A percentile compares a stretch with the other conserved stretches of the same genome.
Conservation (phyloP, 2,329 filamentous ascomycete species). For the Sclerotinia spermophila region DNA sequence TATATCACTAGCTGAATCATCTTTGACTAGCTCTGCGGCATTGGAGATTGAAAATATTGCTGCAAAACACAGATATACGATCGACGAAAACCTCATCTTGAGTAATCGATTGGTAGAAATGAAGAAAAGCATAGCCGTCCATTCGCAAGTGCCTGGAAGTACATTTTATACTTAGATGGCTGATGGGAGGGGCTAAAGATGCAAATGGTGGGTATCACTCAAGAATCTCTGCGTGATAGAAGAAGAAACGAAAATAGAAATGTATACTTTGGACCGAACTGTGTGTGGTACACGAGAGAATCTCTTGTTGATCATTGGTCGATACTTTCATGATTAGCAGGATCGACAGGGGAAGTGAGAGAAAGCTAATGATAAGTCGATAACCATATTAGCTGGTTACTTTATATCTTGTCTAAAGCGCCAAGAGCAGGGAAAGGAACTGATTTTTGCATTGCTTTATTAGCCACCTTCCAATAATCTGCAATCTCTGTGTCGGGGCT, state of each 20-base stretch:
- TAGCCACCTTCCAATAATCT: constrained; percentile 4
- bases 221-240: not conserved
- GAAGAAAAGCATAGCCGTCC: not conserved
- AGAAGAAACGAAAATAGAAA: not conserved
- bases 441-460: not conserved
- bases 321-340: not conserved
- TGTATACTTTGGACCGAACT: not conserved
- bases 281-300: constrained; percentile 5
- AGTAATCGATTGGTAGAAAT: not conserved
- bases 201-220: constrained; percentile 11
- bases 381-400: not conserved
- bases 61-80: constrained; percentile 3
- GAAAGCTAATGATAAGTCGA: not conserved
- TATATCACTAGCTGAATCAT: constrained; percentile 7
- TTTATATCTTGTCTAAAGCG: not conserved
- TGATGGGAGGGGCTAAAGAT: not conserved
- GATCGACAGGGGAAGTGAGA: constrained; percentile 4
- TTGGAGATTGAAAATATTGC: not conserved
- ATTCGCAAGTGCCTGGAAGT: not conserved
- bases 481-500: not conserved
- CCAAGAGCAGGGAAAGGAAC: not conserved
- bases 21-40: constrained; percentile 15
- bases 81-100: constrained; percentile 10
- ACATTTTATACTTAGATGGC: not conserved
- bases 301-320: not conserved